Evolutionary conservation across 164 flowering plant species (phyloP), one percentile per base, ranked within the genome.

Genomic region (Vitis riparia): DNA sequence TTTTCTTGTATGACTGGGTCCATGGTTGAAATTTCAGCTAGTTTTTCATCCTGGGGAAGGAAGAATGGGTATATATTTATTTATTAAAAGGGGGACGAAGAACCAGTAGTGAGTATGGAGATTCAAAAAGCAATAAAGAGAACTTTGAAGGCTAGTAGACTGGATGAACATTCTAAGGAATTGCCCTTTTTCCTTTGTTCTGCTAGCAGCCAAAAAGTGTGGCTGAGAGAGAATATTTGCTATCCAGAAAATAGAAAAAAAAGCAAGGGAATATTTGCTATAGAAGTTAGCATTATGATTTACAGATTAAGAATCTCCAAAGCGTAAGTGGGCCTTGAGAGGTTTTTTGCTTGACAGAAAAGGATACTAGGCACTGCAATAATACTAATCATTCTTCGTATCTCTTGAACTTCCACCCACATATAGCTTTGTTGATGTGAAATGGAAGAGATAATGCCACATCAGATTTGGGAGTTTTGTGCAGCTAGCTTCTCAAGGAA

Each of bases 211-310:
- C 70, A 53, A 73, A 75, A 77, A 62, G 67, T 63, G 71, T 56
- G 64, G 11, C 65, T 37, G 58, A 5, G 44, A 37, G 67, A 65
- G 80, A 75, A 77, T 76, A 73, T 79, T 73, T 83, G 60, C 74
- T 65, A 62, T 66, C 44, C 44, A 37, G 44, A 37, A 37, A 37
- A 23, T 1, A 23, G 27, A 23, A 23, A 23, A 23, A 37, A 37
- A 37, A 37, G 44, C 2, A 37, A 37, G 67, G 67, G 80, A 75
- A 77, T 78, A 73, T 79, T 73, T 83, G 60, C 74, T 67, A 62
- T 66, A 13, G 77, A 80, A 76, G 82, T 73, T 76, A 74, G 66
- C 78, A 71, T 71, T 16, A 52, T 52, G 71, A 48, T 73, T 56
- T 55, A 68, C 78, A 64, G 72, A 73, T 37, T 51, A 49, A 75